Evolutionary conservation across 2,329 filamentous ascomycete species (phyloP), one percentile per base, ranked within the genome.

Genomic region (Arthrobotrys entomopaga): DNA sequence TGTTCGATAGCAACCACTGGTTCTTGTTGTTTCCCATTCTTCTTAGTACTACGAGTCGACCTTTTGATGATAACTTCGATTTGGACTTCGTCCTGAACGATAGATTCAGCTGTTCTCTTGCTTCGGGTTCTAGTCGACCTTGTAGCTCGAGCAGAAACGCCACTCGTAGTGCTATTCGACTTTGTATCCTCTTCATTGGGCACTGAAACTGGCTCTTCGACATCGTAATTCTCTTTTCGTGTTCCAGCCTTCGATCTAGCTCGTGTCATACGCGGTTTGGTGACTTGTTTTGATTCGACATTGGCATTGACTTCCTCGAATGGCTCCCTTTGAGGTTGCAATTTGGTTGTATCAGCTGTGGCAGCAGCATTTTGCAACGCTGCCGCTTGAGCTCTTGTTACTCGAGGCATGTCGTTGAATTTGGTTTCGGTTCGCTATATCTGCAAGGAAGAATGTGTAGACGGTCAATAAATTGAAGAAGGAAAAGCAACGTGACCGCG

Each of bases 261-360:
- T 29, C 57, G 60, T 26, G 65, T 63, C 8, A 24, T 49, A 19
- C 52, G 49, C 11, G 43, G 29, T 43, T 58, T 70, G 7, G 42
- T 11, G 13, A 40, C 15, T 49, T 72, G 54, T 19, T 48, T 34
- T 3, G 52, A 48, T 19, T 63, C 60, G 57, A 56, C 16, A 42
- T 73, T 73, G 5, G 53, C 56, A 19, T 49, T 50, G n/a, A 73
- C 69, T 26, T 73, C 69, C 16, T 66, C 69, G n/a, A 73, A 65
- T 6, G 69, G 69, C n/a, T 73, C 61, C 38, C 69, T 67, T 22
- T 57, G 63, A 20, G 24, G 24, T 7, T 52, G 52, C 15, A 38
- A 20, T 11, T 40, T 52, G 16, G 58, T 50, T 34, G 49, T 3
- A 19, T 67, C 64, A 4, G 15, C 38, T 15, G 38, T 48, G 24